phyloP scores from a whole-genome alignment of 1,139 yeast species.

The Debaryomycetaceae sp. region DNA sequence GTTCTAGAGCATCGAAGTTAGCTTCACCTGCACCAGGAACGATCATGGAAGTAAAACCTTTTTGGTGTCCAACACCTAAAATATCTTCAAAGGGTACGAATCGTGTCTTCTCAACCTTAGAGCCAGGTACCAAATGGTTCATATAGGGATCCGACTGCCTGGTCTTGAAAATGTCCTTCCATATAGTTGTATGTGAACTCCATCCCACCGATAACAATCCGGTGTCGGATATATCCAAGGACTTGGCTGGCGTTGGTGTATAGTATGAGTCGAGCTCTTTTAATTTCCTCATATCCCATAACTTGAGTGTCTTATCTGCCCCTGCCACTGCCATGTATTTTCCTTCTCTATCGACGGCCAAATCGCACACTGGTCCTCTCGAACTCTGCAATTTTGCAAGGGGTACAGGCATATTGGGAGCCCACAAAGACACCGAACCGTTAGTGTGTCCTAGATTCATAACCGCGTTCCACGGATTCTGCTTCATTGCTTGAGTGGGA shows the following conservation, averaged over 20 bases:
- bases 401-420: slow-evolving; percentile 86
- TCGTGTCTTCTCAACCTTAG: slow-evolving; percentile 60
- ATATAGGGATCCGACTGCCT: slow-evolving; percentile 80
- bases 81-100: slow-evolving; percentile 97
- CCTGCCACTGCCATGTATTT: slow-evolving; percentile 93
- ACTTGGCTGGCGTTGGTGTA: slow-evolving; percentile 84
- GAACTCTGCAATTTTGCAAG: slow-evolving; percentile 77
- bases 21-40: slow-evolving; percentile 99
- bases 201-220: slow-evolving; percentile 87
- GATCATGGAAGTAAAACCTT: slow-evolving; percentile 75
- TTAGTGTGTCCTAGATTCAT: slow-evolving; percentile 91
- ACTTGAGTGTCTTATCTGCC: slow-evolving; percentile 75
- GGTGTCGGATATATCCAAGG: slow-evolving; percentile 78
- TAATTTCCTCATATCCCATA: slow-evolving; percentile 92
- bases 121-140: slow-evolving; percentile 83
- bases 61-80: slow-evolving; percentile 79
- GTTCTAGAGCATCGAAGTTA: slow-evolving; percentile 89
- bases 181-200: slow-evolving; percentile 90
- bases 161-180: slow-evolving; percentile 67
- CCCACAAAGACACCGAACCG: slow-evolving; percentile 92
- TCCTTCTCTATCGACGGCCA: slow-evolving; percentile 91
- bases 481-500: slow-evolving; percentile 82
- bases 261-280: slow-evolving; percentile 69
- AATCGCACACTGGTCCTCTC: slow-evolving; percentile 82
- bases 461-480: slow-evolving; percentile 94